These are phyloP conservation scores for Dissoconium aciculare DNA, from an alignment of 2,329 filamentous ascomycete genomes.

Conservation along the genomic window DNA sequence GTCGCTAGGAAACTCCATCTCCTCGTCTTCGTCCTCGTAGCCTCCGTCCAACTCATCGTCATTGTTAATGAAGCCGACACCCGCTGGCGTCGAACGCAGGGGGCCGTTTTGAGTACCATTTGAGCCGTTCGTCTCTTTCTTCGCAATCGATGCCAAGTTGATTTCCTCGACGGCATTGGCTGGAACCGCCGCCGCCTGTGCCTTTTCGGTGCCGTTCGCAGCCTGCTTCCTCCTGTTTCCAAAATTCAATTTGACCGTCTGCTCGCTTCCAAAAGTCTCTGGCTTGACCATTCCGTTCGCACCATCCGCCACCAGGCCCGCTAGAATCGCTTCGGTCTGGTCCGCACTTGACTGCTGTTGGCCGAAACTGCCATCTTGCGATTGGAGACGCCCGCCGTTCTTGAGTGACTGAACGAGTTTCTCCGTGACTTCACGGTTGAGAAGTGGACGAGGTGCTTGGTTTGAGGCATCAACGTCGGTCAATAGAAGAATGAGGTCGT, in stretches of 20 bases:
- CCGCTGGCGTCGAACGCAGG: slow-evolving; percentile 30
- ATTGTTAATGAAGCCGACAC: slow-evolving; percentile 54
- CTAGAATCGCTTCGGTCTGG: slow-evolving; percentile 66
- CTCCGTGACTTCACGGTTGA: slow-evolving; percentile 53
- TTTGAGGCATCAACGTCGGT: slow-evolving; percentile 57
- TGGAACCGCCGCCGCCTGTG: slow-evolving; percentile 27
- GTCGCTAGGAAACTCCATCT: slow-evolving; percentile 23
- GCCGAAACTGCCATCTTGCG: slow-evolving; percentile 51
- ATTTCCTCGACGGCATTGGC: slow-evolving; percentile 21
- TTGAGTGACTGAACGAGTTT: slow-evolving; percentile 57
- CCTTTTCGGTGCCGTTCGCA: too few species aligned
- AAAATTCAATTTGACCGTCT: slow-evolving; percentile 41
- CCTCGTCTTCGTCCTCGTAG: slow-evolving; percentile 22
- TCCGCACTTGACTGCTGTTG: slow-evolving; percentile 33
- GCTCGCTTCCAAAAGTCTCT: slow-evolving; percentile 12
- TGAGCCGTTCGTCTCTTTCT: too few species aligned
- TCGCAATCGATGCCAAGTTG: slow-evolving; percentile 10
- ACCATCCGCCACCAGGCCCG: slow-evolving; percentile 52
- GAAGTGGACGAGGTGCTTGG: slow-evolving; percentile 46
- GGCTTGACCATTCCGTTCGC: slow-evolving; percentile 55
- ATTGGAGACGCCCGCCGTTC: slow-evolving; percentile 50
- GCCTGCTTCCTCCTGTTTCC: slow-evolving; percentile 47
- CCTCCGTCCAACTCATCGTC: slow-evolving; percentile 44
- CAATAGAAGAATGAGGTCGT: slow-evolving; percentile 73
- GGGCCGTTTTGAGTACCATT: not conserved